A percentile compares a stretch with the other conserved stretches of the same genome.
These are phyloP conservation scores for grape (Vitis vinifera) DNA, from an alignment of 164 flowering plant genomes.

Conservation along the genomic window DNA sequence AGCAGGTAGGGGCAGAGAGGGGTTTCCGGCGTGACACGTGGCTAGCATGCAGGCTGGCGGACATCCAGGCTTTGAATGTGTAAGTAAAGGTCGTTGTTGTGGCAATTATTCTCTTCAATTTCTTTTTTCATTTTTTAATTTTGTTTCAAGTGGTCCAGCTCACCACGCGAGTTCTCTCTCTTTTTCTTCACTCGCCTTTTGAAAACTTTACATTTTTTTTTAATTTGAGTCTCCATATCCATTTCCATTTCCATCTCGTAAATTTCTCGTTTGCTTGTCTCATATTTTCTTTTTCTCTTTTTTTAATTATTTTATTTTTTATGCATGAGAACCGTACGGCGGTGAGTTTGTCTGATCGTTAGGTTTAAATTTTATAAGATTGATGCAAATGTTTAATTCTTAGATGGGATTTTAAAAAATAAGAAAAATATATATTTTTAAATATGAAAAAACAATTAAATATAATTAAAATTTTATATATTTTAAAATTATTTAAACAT, in stretches of 20 bases:
- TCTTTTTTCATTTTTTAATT: not conserved
- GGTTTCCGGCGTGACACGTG: constrained; percentile 4
- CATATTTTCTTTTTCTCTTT: not conserved
- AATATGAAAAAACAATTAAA: too few species aligned
- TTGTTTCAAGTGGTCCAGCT: constrained; percentile 23
- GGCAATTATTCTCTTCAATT: constrained; percentile 10
- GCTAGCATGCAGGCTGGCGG: not conserved
- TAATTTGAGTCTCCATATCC: not conserved
- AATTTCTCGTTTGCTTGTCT: not conserved
- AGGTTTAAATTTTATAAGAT: too few species aligned
- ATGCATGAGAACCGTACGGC: not conserved
- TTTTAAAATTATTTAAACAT: too few species aligned
- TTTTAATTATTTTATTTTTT: too few species aligned
- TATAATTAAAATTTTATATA: too few species aligned
- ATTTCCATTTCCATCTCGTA: not conserved
- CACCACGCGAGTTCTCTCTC: constrained; percentile 3
- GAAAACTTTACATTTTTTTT: not conserved
- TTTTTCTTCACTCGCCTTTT: not conserved
- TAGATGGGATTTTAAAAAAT: too few species aligned
- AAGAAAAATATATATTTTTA: too few species aligned
- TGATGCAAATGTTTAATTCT: too few species aligned
- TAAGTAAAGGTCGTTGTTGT: not conserved
- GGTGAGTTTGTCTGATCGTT: not conserved
- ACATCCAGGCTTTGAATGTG: constrained; percentile 12
- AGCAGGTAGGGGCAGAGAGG: too few species aligned